Evolutionary conservation across 2,329 filamentous ascomycete species (phyloP).

Genomic region (Aspergillus sp.): DNA sequence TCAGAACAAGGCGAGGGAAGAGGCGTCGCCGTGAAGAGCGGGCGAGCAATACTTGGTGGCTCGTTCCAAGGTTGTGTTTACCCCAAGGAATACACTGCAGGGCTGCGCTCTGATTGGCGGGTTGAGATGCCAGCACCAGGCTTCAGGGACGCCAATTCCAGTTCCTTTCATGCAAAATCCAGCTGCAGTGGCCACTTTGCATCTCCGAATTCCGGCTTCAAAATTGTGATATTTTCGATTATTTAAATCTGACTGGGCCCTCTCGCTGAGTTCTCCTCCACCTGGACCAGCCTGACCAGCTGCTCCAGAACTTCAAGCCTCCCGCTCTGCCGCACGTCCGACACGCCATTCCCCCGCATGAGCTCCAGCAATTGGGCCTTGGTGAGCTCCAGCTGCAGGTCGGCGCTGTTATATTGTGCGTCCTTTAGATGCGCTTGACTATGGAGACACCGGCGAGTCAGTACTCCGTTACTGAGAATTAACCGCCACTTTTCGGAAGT

Average conservation of each 20-base stretch:
- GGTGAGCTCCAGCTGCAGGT: constrained; percentile 2
- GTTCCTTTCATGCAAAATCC: too few species aligned
- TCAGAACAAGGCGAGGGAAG: not conserved
- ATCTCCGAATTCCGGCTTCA: not conserved
- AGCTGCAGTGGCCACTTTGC: not conserved
- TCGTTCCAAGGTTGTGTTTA: not conserved
- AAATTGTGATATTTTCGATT: too few species aligned
- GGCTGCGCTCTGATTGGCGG: constrained; percentile 16
- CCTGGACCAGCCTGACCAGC: not conserved
- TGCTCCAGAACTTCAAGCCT: not conserved
- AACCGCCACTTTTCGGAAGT: constrained; percentile 16
- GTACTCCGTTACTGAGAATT: constrained; percentile 23
- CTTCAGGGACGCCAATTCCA: not conserved
- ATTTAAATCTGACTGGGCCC: not conserved
- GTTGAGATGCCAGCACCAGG: constrained; percentile 16
- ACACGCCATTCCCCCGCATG: not conserved
- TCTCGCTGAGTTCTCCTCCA: not conserved
- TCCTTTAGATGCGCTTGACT: not conserved
- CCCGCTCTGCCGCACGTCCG: not conserved
- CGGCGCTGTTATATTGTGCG: not conserved
- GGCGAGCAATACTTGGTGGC: not conserved
- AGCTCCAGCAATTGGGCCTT: not conserved
- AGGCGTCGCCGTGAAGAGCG: not conserved
- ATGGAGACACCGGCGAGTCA: constrained; percentile 12
- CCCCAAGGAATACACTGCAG: not conserved